Evolutionary conservation across 2,329 filamentous ascomycete species (phyloP).

Genomic region (Cordyceps javanica): DNA sequence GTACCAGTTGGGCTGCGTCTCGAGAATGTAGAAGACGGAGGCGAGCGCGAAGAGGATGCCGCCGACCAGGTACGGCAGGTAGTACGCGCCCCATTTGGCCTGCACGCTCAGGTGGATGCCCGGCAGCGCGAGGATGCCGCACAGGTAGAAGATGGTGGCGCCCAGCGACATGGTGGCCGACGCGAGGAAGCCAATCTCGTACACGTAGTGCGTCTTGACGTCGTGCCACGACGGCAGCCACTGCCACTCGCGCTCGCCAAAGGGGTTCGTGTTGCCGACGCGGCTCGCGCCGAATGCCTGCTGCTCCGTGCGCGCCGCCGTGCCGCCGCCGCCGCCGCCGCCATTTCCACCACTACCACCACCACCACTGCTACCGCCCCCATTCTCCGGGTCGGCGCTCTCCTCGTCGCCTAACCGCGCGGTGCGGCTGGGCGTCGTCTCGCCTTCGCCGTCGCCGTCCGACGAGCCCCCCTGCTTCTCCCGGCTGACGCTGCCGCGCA

Average conservation of each 20-base stretch:
- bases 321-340: no score
- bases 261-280: background rate
- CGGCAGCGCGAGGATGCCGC: slow-evolving; percentile 55
- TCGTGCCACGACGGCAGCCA: slow-evolving; percentile 54
- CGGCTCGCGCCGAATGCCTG: background rate
- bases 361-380: no score
- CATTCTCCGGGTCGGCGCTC: background rate
- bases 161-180: slow-evolving; percentile 49
- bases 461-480: background rate
- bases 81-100: slow-evolving; percentile 49
- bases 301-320: background rate
- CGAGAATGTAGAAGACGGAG: slow-evolving; percentile 53
- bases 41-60: slow-evolving; percentile 54
- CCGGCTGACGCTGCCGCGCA: background rate
- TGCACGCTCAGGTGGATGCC: slow-evolving; percentile 44
- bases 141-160: slow-evolving; percentile 59
- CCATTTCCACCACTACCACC: no score
- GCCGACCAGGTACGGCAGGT: slow-evolving; percentile 53
- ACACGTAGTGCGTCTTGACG: slow-evolving; percentile 52
- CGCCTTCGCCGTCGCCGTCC: background rate
- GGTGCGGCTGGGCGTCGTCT: background rate
- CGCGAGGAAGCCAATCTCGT: slow-evolving; percentile 58
- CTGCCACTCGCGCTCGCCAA: slow-evolving; percentile 36
- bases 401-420: background rate
- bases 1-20: slow-evolving; percentile 59